These are phyloP conservation scores for Mrakia gelida DNA, from an alignment of 768 basidiomycete species.

Conservation along the genomic window DNA sequence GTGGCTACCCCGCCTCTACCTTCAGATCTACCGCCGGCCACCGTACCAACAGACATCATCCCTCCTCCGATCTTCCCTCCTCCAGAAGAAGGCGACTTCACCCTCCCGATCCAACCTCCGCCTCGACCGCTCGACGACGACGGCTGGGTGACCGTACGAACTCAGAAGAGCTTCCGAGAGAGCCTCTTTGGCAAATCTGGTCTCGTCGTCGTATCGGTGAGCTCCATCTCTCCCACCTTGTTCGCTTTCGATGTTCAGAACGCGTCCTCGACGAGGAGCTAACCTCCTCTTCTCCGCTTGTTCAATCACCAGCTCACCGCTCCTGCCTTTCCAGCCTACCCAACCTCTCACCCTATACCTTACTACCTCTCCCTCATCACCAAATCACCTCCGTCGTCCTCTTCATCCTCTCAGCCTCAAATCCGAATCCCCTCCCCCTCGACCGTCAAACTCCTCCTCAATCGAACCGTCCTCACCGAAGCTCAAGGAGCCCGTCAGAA, in stretches of 20 bases:
- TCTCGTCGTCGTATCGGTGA: background rate
- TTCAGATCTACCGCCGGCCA: constrained; percentile 13
- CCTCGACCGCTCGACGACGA: background rate
- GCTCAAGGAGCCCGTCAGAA: background rate
- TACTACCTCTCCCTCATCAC: background rate
- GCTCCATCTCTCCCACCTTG: background rate
- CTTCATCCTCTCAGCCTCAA: background rate
- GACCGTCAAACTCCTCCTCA: background rate
- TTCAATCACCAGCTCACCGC: background rate
- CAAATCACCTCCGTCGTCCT: background rate
- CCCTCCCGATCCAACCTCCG: background rate
- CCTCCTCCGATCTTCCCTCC: constrained; percentile 7
- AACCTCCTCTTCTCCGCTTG: background rate
- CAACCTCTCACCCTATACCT: constrained; percentile 3
- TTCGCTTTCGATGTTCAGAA: background rate
- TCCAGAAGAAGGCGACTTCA: background rate
- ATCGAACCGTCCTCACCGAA: background rate
- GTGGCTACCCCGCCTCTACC: background rate
- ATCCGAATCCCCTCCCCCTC: constrained; percentile 1
- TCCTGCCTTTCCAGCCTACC: background rate
- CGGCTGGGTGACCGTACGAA: background rate
- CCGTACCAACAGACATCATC: background rate
- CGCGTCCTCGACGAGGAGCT: background rate
- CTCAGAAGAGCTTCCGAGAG: constrained; percentile 1
- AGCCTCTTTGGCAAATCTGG: background rate